Evolutionary conservation across 1,284 basidiomycete genomes (phyloP).

Genomic region (Ustilago bromivora): DNA sequence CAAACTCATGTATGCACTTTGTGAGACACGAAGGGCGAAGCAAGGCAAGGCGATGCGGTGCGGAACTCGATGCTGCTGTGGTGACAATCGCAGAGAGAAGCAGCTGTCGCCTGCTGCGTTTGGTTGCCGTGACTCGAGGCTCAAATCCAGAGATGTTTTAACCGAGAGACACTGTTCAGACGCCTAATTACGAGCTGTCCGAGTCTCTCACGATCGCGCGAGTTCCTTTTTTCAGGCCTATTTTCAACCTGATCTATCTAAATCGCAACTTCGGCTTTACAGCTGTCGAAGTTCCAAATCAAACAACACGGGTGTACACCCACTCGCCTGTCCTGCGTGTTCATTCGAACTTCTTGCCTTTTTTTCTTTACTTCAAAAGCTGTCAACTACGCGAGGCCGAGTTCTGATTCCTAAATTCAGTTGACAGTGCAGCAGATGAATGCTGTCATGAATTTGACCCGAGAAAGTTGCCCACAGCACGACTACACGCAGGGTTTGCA

Average conservation of each 20-base stretch:
- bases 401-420: slow-evolving; percentile 5
- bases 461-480: background rate
- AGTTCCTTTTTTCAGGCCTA: background rate
- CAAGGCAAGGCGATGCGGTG: background rate
- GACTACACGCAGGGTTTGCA: background rate
- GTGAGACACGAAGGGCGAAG: background rate
- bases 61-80: background rate
- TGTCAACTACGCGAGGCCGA: background rate
- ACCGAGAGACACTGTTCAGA: background rate
- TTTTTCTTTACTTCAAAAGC: background rate
- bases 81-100: background rate
- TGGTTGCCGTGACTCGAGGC: slow-evolving; percentile 4
- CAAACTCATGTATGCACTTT: no score
- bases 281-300: background rate
- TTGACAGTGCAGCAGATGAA: slow-evolving; percentile 13
- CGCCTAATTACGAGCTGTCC: background rate
- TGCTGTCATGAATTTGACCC: slow-evolving; percentile 8
- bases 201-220: background rate
- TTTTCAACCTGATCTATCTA: no score
- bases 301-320: slow-evolving; percentile 2
- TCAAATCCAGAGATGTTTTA: background rate
- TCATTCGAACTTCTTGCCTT: background rate
- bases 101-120: slow-evolving; percentile 1
- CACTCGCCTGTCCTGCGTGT: slow-evolving; percentile 1
- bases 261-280: background rate